Evolutionary conservation across 2,329 filamentous ascomycete species (phyloP).

Genomic region (Colletotrichum scovillei): DNA sequence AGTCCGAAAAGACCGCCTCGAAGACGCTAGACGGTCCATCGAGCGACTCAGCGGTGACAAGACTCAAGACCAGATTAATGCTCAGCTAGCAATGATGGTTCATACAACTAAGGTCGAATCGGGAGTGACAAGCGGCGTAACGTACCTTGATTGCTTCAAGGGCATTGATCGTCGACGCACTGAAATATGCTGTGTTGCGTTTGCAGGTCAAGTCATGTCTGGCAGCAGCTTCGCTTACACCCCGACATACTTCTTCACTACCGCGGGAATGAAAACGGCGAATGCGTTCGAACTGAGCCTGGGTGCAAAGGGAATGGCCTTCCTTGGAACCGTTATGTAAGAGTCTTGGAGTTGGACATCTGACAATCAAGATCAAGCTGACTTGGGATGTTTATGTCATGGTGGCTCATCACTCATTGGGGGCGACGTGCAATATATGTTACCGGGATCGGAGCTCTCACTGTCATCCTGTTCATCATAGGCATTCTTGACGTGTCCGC

Average conservation of each 20-base stretch:
- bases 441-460: conserved; percentile 49
- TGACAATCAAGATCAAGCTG: conserved; percentile 44
- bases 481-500: conserved; percentile 53
- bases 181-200: conserved; percentile 54
- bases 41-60: conserved; percentile 44
- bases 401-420: conserved; percentile 53
- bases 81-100: conserved; percentile 41
- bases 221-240: conserved; percentile 54
- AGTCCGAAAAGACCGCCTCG: conserved; percentile 49
- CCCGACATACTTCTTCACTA: conserved; percentile 59
- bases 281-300: conserved; percentile 55
- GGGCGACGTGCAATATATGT: conserved; percentile 57
- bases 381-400: conserved; percentile 52
- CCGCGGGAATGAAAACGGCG: conserved; percentile 52
- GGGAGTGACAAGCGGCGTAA: conserved; percentile 50
- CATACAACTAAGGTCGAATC: conserved; percentile 54
- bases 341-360: not conserved
- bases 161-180: conserved; percentile 56
- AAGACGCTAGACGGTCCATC: conserved; percentile 47
- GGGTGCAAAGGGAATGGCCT: conserved; percentile 51
- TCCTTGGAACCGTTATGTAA: conserved; percentile 49
- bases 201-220: conserved; percentile 54
- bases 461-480: conserved; percentile 54
- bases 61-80: conserved; percentile 25
- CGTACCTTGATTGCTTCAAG: conserved; percentile 60